A percentile compares a stretch with the other conserved stretches of the same genome.
These are phyloP conservation scores for Mucor velutinosus DNA, from an alignment of 371 early-diverging fungal species.

Conservation along the genomic window DNA sequence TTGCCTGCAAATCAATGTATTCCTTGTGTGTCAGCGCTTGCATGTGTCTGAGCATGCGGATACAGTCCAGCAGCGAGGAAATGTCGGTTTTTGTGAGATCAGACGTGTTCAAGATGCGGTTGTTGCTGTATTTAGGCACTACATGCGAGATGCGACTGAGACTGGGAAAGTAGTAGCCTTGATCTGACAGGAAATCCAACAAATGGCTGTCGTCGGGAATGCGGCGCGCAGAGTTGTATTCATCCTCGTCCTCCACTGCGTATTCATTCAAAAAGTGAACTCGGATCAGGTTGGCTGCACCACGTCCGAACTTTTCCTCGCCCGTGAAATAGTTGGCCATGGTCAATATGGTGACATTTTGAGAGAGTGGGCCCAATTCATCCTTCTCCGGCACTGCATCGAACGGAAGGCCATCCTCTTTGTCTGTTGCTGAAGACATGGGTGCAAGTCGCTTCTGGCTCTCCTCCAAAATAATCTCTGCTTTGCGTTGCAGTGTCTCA, in stretches of 20 bases:
- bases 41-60: slow-evolving; percentile 55
- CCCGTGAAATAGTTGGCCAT: slow-evolving; percentile 65
- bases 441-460: slow-evolving; percentile 27
- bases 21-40: slow-evolving; percentile 67
- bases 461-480: slow-evolving; percentile 41
- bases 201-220: slow-evolving; percentile 57
- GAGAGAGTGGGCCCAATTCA: slow-evolving; percentile 44
- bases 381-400: slow-evolving; percentile 30
- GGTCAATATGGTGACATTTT: slow-evolving; percentile 64
- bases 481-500: slow-evolving; percentile 46
- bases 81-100: slow-evolving; percentile 51
- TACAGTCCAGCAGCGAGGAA: slow-evolving; percentile 59
- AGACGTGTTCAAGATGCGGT: slow-evolving; percentile 40
- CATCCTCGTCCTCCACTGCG: slow-evolving; percentile 56
- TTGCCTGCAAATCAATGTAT: slow-evolving; percentile 58
- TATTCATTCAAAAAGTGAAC: slow-evolving; percentile 57
- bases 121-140: slow-evolving; percentile 52
- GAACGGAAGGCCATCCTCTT: slow-evolving; percentile 16
- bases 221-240: slow-evolving; percentile 48
- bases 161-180: slow-evolving; percentile 68
- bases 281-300: slow-evolving; percentile 65
- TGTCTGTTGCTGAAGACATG: slow-evolving; percentile 19
- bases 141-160: slow-evolving; percentile 58
- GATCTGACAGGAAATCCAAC: slow-evolving; percentile 62
- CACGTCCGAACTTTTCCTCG: slow-evolving; percentile 59